These are phyloP conservation scores for Obba rivulosa DNA, from an alignment of 768 basidiomycete species.

Conservation along the genomic window DNA sequence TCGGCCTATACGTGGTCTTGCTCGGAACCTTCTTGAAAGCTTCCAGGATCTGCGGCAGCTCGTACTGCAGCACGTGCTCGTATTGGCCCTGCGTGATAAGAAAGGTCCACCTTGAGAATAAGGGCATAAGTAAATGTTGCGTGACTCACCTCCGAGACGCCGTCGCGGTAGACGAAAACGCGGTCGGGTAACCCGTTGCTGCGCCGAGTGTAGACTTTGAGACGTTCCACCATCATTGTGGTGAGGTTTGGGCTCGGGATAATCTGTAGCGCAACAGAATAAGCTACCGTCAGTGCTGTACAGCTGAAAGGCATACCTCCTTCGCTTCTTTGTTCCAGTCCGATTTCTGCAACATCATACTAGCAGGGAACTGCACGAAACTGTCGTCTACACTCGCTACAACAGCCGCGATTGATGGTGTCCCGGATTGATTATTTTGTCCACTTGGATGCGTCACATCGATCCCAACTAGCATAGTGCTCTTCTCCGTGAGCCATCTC, in stretches of 20 bases:
- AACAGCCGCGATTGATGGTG: conserved; percentile 58
- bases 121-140: not conserved
- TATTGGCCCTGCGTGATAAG: conserved; percentile 59
- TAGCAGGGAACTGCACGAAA: conserved; percentile 77
- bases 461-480: conserved; percentile 76
- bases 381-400: conserved; percentile 68
- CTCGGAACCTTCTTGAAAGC: conserved; percentile 52
- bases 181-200: conserved; percentile 59
- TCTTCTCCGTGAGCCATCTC: conserved; percentile 56
- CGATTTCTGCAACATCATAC: conserved; percentile 44
- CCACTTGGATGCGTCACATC: conserved; percentile 74
- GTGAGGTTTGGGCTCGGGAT: conserved; percentile 33
- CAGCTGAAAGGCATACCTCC: conserved; percentile 22
- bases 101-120: too few species aligned
- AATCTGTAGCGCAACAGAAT: too few species aligned
- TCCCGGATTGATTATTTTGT: conserved; percentile 56
- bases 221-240: conserved; percentile 67
- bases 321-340: conserved; percentile 15
- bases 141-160: conserved; percentile 66
- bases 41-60: conserved; percentile 55
- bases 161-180: conserved; percentile 73
- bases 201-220: conserved; percentile 50
- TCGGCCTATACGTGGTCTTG: conserved; percentile 48
- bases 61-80: conserved; percentile 49
- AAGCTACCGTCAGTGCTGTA: too few species aligned